phyloP scores from a whole-genome alignment of 1,284 basidiomycete species.

The Pseudozyma sp. region DNA sequence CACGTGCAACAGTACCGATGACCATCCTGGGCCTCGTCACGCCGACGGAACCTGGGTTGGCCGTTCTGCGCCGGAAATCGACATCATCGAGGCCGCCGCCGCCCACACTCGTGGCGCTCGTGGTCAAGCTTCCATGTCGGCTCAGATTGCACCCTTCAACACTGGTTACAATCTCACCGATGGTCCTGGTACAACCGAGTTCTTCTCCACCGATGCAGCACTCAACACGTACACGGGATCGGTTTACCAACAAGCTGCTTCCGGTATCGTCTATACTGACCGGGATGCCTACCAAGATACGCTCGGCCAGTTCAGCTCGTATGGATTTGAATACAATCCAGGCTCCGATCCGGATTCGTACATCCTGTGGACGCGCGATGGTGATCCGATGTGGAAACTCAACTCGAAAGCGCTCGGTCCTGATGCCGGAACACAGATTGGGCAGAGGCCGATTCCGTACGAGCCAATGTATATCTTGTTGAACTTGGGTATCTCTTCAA shows the following conservation, averaged over 20 bases:
- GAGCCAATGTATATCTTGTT: slow-evolving; percentile 62
- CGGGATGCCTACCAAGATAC: slow-evolving; percentile 55
- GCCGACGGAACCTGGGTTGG: slow-evolving; percentile 60
- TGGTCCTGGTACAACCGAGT: slow-evolving; percentile 32
- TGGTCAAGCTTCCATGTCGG: slow-evolving; percentile 60
- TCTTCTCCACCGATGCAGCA: slow-evolving; percentile 30
- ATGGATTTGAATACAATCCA: slow-evolving; percentile 75
- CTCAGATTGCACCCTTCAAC: slow-evolving; percentile 64
- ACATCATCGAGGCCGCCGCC: slow-evolving; percentile 78
- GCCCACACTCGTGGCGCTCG: slow-evolving; percentile 44
- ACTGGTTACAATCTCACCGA: slow-evolving; percentile 70
- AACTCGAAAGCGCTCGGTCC: slow-evolving; percentile 79
- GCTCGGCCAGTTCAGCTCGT: slow-evolving; percentile 62
- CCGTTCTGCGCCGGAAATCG: slow-evolving; percentile 86
- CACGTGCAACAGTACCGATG: slow-evolving; percentile 56
- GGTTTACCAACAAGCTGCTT: slow-evolving; percentile 65
- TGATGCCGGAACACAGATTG: slow-evolving; percentile 77
- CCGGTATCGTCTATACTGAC: slow-evolving; percentile 58
- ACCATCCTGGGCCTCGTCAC: slow-evolving; percentile 64
- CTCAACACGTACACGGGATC: slow-evolving; percentile 64
- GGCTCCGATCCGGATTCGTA: slow-evolving; percentile 38
- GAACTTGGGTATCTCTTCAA: slow-evolving; percentile 58
- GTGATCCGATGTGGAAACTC: slow-evolving; percentile 70
- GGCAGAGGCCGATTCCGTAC: slow-evolving; percentile 79
- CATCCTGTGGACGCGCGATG: slow-evolving; percentile 54